These are phyloP conservation scores for Hypoxylon sp. DNA, from an alignment of 2,329 filamentous ascomycete species.

Conservation along the genomic window DNA sequence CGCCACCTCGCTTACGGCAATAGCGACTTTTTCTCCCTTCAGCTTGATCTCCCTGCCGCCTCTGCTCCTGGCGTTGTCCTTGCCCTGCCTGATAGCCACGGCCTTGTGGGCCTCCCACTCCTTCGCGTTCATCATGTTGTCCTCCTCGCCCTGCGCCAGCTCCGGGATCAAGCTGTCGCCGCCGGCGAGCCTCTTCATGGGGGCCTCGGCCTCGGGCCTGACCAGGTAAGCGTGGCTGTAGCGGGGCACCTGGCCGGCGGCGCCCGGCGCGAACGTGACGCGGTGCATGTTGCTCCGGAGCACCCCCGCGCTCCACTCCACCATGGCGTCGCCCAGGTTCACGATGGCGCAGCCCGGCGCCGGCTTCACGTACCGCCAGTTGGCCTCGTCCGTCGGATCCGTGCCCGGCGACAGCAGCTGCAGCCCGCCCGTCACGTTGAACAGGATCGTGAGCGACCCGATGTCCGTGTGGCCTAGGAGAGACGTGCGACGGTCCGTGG, in stretches of 20 bases:
- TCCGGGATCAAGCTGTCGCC: constrained; percentile 5
- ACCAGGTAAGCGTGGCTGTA: constrained; percentile 27
- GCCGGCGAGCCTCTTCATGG: constrained; percentile 26
- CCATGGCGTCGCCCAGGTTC: constrained; percentile 38
- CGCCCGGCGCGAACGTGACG: constrained; percentile 31
- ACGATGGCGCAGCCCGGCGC: constrained; percentile 39
- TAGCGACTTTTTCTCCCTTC: background rate
- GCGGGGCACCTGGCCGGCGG: constrained; percentile 34
- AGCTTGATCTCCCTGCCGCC: constrained; percentile 3
- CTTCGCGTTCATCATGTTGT: constrained; percentile 8
- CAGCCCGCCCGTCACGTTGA: constrained; percentile 48
- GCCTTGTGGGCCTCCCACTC: constrained; percentile 9
- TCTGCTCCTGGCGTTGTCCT: constrained; percentile 6
- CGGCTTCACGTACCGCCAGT: constrained; percentile 39
- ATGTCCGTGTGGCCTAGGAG: constrained; percentile 49
- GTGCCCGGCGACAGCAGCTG: constrained; percentile 45
- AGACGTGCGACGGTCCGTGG: constrained; percentile 35
- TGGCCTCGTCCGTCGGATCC: constrained; percentile 14
- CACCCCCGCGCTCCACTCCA: constrained; percentile 38
- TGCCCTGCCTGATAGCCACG: constrained; percentile 8
- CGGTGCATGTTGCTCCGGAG: constrained; percentile 41
- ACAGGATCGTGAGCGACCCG: constrained; percentile 48
- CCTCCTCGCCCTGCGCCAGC: constrained; percentile 2
- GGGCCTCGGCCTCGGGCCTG: constrained; percentile 26
- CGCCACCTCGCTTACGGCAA: background rate